These are phyloP conservation scores for Wallemia hederae DNA, from an alignment of 1,284 basidiomycete genomes.

Conservation along the genomic window DNA sequence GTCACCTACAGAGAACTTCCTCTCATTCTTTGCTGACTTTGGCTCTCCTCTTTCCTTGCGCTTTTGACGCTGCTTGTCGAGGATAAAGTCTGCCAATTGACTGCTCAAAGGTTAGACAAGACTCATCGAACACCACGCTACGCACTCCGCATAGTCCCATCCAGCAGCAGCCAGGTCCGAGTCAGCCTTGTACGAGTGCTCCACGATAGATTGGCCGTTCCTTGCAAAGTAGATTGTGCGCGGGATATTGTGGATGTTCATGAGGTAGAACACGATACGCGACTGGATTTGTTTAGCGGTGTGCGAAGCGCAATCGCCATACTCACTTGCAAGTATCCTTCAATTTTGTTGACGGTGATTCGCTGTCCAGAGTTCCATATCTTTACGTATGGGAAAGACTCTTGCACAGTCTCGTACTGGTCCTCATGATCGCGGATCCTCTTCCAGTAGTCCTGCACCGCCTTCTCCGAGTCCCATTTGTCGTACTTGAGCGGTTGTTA, in stretches of 20 bases:
- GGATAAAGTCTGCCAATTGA: background rate
- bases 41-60: slow-evolving; percentile 10
- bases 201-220: slow-evolving; percentile 85
- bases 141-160: slow-evolving; percentile 65
- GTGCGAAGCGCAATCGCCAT: slow-evolving; percentile 1
- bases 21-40: slow-evolving; percentile 5
- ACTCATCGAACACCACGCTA: background rate
- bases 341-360: slow-evolving; percentile 56
- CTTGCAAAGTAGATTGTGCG: slow-evolving; percentile 78
- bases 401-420: slow-evolving; percentile 62
- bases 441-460: slow-evolving; percentile 63
- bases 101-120: background rate
- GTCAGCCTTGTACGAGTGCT: slow-evolving; percentile 96
- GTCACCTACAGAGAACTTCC: slow-evolving; percentile 1
- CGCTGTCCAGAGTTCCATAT: slow-evolving; percentile 89
- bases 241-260: slow-evolving; percentile 78
- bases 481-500: background rate
- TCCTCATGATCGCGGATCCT: slow-evolving; percentile 70
- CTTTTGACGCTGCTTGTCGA: slow-evolving; percentile 13
- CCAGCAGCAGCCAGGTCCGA: slow-evolving; percentile 82
- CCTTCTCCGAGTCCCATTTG: slow-evolving; percentile 61
- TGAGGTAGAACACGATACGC: slow-evolving; percentile 43
- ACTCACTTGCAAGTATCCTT: slow-evolving; percentile 9
- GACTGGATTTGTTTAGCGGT: slow-evolving; percentile 31
- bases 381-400: slow-evolving; percentile 61